Evolutionary conservation across 352 stramenopile species (phyloP), one percentile per base, ranked within the genome.

Genomic region (Phytophthora europaea): DNA sequence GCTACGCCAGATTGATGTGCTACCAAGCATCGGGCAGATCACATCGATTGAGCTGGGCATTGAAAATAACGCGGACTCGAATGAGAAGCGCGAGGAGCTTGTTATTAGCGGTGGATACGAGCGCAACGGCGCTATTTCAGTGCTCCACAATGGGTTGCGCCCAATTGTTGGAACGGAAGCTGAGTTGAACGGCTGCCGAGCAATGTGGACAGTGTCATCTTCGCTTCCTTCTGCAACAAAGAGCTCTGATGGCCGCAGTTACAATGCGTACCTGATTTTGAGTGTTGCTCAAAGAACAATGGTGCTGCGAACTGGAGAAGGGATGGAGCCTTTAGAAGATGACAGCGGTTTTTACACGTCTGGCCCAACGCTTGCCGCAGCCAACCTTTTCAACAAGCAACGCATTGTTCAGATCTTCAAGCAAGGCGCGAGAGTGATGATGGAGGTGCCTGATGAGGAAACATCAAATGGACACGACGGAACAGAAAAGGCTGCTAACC

Each of bases 401-500:
- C 87, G 90, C 0, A 97, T 97, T 63, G 83, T 97, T 13, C 90
- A 97, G 62, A 88, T 97, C 50, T 96, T 94, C 65, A 92, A 93
- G 52, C 90, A 95, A 74, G 90, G 89, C 16, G 86, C 84, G 22
- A 85, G 88, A 15, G 86, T 95, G 48, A 95, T 95, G 88, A 91
- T 89, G 56, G 86, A 95, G 56, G 81, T 92, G 7, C 76, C 82
- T 0, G 62, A 81, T 36, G 81, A 90, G 50, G 64, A 73, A 28
- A 45, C 45, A 31, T 26, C 26, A 34, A 78, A 81, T 34, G 70
- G 5, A 15, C 54, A 69, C 22, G 74, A 77, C 1, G 79, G 79
- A 2, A 0, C 53, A 20, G 63, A 72, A 58, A 76, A 79, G 20
- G 31, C 31, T 31, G 22, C 23, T 15, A 15, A 33, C 51, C 53